Evolutionary conservation across 106 monocot species (phyloP), one percentile per base, ranked within the genome.

Genomic region (Acorus calamus): DNA sequence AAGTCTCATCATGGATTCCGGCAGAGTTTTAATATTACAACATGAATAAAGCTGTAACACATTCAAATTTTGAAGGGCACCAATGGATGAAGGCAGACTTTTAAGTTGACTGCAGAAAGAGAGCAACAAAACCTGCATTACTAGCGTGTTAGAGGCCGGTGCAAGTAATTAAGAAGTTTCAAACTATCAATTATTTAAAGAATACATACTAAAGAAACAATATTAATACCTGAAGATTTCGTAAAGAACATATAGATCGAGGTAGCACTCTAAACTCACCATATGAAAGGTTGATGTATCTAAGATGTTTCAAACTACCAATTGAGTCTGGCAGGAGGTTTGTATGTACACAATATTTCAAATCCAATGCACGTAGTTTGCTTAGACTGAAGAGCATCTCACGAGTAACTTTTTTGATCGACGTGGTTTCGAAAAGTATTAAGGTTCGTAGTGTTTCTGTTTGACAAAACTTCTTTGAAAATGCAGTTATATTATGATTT

Each of bases 301-400:
- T 57, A 0, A 81, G 60, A 64, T 81, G 81, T 63, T 62, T 81
- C 9, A 77, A 52, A 6, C 63, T 11, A 42, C 64, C 43, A 7
- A 81, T 54, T 14, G 57, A 52, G 14, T 60, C 69, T 7, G 71
- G 65, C 44, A 76, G 9, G 45, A 76, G 9, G 45, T 51, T 6
- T 3, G 2, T 0, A 2, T 67, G 14, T 4, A 44, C 5, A 10
- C 55, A 48, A 13, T 49, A 9, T 8, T 10, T 10, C 7, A 77
- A 42, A 28, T 44, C 50, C 6, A 81, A 10, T 14, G 61, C 56
- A 2, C 65, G 63, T 4, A 81, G 11, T 63, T 10, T 46, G 48
- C 48, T 81, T 41, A 77, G 14, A n/a, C 43, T 10, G 12, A 57
- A 52, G 12, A 56, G 45, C 44, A 48, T 2, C 3, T 4, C 3